A percentile compares a stretch with the other conserved stretches of the same genome.
Evolutionary conservation across 306 rosid genomes (phyloP).

Genomic region (Alnus glutinosa): DNA sequence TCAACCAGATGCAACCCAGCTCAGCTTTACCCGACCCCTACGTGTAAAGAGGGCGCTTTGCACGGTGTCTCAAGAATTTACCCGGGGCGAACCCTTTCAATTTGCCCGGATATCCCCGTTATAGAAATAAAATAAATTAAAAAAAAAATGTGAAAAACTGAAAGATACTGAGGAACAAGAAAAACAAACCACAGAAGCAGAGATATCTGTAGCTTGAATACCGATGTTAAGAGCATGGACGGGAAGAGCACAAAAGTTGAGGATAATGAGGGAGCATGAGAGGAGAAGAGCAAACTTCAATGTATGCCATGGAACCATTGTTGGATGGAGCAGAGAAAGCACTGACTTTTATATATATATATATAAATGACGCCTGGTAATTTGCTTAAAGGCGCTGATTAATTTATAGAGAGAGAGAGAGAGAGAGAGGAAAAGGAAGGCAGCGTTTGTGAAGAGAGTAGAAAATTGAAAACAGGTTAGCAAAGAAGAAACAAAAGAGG

Average conservation of each 20-base stretch:
- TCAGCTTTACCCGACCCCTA: too few relatives aligned
- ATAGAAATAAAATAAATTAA: too few relatives aligned
- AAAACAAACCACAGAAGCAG: conserved; percentile 52
- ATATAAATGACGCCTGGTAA: conserved; percentile 16
- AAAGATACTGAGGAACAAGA: too few relatives aligned
- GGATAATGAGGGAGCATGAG: neutral
- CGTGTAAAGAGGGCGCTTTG: too few relatives aligned
- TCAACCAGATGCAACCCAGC: too few relatives aligned
- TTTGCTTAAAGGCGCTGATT: conserved; percentile 30
- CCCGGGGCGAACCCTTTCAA: too few relatives aligned
- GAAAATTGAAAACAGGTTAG: neutral
- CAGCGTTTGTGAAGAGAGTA: neutral
- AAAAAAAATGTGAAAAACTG: too few relatives aligned
- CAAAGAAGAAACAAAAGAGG: neutral
- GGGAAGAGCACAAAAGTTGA: neutral
- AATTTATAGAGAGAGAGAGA: conserved; percentile 21
- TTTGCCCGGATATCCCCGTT: too few relatives aligned
- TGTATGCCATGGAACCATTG: conserved; percentile 37
- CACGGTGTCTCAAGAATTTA: too few relatives aligned
- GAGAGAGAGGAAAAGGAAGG: neutral
- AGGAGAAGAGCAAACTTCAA: conserved; percentile 34
- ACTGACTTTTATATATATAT: neutral
- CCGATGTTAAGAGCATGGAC: conserved; percentile 63
- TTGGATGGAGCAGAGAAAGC: conserved; percentile 16
- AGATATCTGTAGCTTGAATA: conserved; percentile 57